Evolutionary conservation across 2,329 filamentous ascomycete genomes (phyloP).

Genomic region (Pseudogymnoascus sp.): DNA sequence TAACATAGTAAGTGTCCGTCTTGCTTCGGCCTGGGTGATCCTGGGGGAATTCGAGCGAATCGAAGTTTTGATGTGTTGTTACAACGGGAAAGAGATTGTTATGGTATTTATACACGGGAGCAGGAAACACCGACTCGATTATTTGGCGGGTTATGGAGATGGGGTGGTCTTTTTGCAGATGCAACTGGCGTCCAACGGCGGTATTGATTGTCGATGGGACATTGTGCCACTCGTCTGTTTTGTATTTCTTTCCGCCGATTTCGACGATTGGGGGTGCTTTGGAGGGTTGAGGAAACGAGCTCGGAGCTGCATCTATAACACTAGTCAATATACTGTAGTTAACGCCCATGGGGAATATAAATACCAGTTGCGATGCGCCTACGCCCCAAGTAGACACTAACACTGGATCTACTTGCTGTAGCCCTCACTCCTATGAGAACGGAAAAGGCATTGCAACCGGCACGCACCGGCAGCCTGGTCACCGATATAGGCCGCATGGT

Average conservation of each 20-base stretch:
- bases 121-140: conserved; percentile 81
- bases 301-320: neutral
- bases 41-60: conserved; percentile 83
- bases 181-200: conserved; percentile 69
- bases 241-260: conserved; percentile 47
- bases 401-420: conserved; percentile 14
- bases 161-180: conserved; percentile 85
- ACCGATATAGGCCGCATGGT: conserved; percentile 22
- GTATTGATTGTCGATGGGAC: conserved; percentile 66
- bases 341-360: neutral
- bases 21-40: conserved; percentile 82
- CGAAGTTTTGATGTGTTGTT: conserved; percentile 81
- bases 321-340: neutral
- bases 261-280: neutral
- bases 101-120: conserved; percentile 65
- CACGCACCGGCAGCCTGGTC: conserved; percentile 17
- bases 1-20: conserved; percentile 95
- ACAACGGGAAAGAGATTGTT: conserved; percentile 78
- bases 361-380: conserved; percentile 24
- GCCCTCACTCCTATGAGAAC: conserved; percentile 22
- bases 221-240: conserved; percentile 78
- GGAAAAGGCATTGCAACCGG: conserved; percentile 19
- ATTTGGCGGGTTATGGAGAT: conserved; percentile 84
- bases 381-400: conserved; percentile 23
- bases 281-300: neutral